Evolutionary conservation across 495 filamentous ascomycete species (phyloP).

Genomic region (Xylaria bambusicola): DNA sequence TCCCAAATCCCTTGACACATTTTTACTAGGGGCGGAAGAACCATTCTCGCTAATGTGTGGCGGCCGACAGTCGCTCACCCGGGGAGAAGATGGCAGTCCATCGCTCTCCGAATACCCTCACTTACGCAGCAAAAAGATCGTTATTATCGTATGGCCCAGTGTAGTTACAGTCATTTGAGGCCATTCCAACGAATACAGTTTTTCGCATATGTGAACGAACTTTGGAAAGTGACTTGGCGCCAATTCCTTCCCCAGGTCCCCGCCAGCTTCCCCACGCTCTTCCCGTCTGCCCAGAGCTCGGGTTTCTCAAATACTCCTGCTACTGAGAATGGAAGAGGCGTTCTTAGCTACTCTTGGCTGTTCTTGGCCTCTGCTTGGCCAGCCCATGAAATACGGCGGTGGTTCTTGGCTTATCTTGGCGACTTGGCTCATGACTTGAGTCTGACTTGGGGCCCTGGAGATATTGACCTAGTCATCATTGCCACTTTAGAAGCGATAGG

Average conservation of each 20-base stretch:
- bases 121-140: too few relatives aligned
- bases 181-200: background rate
- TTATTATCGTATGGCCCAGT: too few relatives aligned
- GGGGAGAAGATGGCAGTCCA: background rate
- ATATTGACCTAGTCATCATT: too few relatives aligned
- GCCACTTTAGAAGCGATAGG: too few relatives aligned
- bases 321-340: background rate
- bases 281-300: background rate
- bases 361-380: conserved; percentile 16
- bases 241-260: conserved; percentile 11
- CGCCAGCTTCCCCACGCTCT: conserved; percentile 2
- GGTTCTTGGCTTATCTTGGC: conserved; percentile 12
- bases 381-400: conserved; percentile 5
- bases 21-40: background rate
- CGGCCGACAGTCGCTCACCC: background rate
- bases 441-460: too few relatives aligned
- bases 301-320: conserved; percentile 4
- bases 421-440: background rate
- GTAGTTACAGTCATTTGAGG: too few relatives aligned
- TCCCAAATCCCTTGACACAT: conserved; percentile 8
- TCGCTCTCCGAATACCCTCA: conserved; percentile 9
- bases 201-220: background rate
- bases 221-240: conserved; percentile 8
- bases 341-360: conserved; percentile 9
- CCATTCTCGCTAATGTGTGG: too few relatives aligned